phyloP scores from a whole-genome alignment of 2,329 filamentous ascomycete species.

The Colletotrichum sp. region DNA sequence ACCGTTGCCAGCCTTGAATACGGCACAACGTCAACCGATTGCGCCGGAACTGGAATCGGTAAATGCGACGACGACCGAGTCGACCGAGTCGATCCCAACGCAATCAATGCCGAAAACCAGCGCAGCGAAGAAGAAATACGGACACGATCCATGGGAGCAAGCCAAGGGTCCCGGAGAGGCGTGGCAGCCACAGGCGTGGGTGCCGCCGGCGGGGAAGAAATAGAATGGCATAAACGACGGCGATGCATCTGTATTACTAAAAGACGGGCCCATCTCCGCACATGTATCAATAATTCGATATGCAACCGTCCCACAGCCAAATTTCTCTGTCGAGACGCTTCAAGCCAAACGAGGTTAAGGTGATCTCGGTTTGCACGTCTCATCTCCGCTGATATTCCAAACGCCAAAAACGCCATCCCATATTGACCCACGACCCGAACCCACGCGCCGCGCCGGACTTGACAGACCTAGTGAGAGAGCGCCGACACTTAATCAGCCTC shows the following conservation, averaged over 20 bases:
- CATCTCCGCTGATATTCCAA: background rate
- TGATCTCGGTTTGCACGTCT: background rate
- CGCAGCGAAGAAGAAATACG: conserved; percentile 17
- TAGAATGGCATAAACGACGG: background rate
- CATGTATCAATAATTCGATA: conserved; percentile 2
- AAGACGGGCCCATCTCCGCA: background rate
- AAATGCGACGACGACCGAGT: background rate
- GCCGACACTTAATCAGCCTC: background rate
- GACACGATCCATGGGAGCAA: conserved; percentile 63
- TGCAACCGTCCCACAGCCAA: background rate
- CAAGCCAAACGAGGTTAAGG: background rate
- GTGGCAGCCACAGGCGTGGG: conserved; percentile 74
- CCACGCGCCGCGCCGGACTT: background rate
- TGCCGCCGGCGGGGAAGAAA: conserved; percentile 46
- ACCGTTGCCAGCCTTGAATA: conserved; percentile 31
- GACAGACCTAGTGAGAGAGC: background rate
- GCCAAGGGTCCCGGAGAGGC: conserved; percentile 61
- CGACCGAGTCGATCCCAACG: background rate
- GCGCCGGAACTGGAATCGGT: conserved; percentile 14
- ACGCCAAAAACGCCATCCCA: background rate
- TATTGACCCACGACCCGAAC: background rate
- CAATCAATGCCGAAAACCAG: background rate
- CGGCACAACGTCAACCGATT: conserved; percentile 10
- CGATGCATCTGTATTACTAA: conserved; percentile 2
- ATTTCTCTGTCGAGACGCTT: background rate